A percentile compares a stretch with the other conserved stretches of the same genome.
These are phyloP conservation scores for Trifolium dubium DNA, from an alignment of 306 rosid genomes.

Conservation along the genomic window DNA sequence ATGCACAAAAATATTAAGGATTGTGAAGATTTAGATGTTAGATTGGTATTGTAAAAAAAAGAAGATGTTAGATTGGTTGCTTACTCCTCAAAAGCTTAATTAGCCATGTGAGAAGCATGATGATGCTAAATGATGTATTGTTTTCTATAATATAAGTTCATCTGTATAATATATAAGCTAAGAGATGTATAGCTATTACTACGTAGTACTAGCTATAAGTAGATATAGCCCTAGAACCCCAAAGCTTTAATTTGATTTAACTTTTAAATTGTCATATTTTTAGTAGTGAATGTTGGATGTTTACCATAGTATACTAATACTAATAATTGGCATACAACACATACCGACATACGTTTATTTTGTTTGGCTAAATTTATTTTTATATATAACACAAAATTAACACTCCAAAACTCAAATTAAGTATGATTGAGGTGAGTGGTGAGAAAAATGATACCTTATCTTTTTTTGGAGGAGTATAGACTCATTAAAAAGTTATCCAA, in stretches of 20 bases:
- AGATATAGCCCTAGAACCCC: neutral
- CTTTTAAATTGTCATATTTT: neutral
- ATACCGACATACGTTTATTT: no score
- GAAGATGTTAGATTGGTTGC: conserved; percentile 43
- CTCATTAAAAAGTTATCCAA: no score
- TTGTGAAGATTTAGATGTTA: conserved; percentile 12
- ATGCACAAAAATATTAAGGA: conserved; percentile 23
- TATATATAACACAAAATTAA: no score
- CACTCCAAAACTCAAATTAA: no score
- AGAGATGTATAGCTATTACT: neutral
- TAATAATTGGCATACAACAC: no score
- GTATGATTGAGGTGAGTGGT: neutral
- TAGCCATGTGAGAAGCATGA: conserved; percentile 54
- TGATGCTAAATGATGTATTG: conserved; percentile 47
- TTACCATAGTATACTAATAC: neutral
- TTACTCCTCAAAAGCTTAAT: conserved; percentile 38
- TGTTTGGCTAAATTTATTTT: no score
- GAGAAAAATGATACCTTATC: no score
- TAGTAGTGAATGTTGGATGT: neutral
- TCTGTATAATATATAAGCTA: neutral
- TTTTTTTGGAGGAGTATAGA: no score
- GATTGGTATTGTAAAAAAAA: conserved; percentile 57
- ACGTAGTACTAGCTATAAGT: neutral
- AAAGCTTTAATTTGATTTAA: neutral
- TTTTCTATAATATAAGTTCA: conserved; percentile 16